Percentiles rank a stretch among this genome's conserved stretches.
Evolutionary conservation across 169 alveolate species (phyloP).

Genomic region (Fabrea salina): DNA sequence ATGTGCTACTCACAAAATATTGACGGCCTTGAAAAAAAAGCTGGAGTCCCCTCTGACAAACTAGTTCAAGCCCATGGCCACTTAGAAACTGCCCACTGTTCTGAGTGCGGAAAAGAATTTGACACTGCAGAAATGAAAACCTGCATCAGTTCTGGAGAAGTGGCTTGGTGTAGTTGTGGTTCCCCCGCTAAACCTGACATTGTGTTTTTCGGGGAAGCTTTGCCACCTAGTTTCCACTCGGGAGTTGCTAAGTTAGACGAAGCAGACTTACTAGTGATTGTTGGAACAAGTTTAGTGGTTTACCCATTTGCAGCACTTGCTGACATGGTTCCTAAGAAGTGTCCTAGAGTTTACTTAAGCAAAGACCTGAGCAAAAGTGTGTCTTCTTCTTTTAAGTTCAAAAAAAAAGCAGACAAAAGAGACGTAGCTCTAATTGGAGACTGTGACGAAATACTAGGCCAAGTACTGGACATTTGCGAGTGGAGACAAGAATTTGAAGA

Average conservation of each 20-base stretch:
- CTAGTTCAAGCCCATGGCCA: constrained; percentile 83
- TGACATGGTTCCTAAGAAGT: constrained; percentile 35
- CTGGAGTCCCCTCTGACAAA: constrained; percentile 65
- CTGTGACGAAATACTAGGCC: constrained; percentile 11
- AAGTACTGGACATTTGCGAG: constrained; percentile 6
- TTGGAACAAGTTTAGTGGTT: constrained; percentile 82
- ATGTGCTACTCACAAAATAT: constrained; percentile 78
- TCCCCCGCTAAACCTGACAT: constrained; percentile 82
- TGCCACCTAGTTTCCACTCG: constrained; percentile 62
- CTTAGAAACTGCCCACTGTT: constrained; percentile 72
- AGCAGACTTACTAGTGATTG: constrained; percentile 70
- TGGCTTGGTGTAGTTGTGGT: constrained; percentile 65
- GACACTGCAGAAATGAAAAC: constrained; percentile 49
- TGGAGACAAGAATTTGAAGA: constrained; percentile 28
- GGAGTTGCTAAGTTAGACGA: constrained; percentile 30
- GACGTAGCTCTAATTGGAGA: constrained; percentile 16
- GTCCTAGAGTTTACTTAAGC: constrained; percentile 62
- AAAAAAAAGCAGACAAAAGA: background rate
- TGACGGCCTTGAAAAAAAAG: constrained; percentile 84
- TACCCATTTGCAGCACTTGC: constrained; percentile 74
- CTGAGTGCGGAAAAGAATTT: constrained; percentile 54
- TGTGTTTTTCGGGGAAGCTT: constrained; percentile 81
- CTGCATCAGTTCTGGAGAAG: constrained; percentile 53
- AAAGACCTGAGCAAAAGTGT: constrained; percentile 39
- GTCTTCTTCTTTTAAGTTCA: background rate